Evolutionary conservation across 2,329 filamentous ascomycete genomes (phyloP).

Genomic region (Raffaelea ambrosiae): DNA sequence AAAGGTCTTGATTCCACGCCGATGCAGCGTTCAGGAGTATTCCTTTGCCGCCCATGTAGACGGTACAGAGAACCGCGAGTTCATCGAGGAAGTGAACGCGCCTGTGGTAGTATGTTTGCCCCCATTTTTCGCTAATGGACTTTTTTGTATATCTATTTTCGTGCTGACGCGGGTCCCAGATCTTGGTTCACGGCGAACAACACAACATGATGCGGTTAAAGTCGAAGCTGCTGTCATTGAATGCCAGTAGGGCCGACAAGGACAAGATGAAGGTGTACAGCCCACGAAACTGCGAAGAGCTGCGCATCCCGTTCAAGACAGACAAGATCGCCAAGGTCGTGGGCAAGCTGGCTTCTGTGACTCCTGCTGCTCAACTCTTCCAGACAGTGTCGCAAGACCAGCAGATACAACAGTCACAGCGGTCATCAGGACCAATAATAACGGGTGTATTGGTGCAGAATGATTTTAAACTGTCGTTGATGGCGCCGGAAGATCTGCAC

Average conservation of each 20-base stretch:
- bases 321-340: constrained; percentile 97
- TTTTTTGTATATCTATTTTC: background rate
- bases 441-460: constrained; percentile 92
- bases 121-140: background rate
- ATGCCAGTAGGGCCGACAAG: constrained; percentile 69
- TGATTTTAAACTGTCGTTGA: constrained; percentile 93
- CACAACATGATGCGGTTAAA: constrained; percentile 98
- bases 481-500: constrained; percentile 91
- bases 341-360: constrained; percentile 77
- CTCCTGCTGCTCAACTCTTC: constrained; percentile 47
- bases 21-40: constrained; percentile 89
- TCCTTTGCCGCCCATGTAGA: constrained; percentile 97
- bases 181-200: constrained; percentile 92
- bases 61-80: constrained; percentile 89
- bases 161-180: constrained; percentile 40
- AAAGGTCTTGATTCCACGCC: constrained; percentile 80
- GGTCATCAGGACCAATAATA: constrained; percentile 44
- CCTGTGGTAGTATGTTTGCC: constrained; percentile 73
- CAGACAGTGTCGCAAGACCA: background rate
- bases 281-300: constrained; percentile 88
- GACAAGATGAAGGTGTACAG: constrained; percentile 87
- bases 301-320: constrained; percentile 88
- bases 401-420: too few species aligned
- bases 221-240: constrained; percentile 88
- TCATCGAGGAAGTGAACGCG: constrained; percentile 88